These are phyloP conservation scores for Aureobasidium subglaciale DNA, from an alignment of 2,329 filamentous ascomycete genomes.

Conservation along the genomic window DNA sequence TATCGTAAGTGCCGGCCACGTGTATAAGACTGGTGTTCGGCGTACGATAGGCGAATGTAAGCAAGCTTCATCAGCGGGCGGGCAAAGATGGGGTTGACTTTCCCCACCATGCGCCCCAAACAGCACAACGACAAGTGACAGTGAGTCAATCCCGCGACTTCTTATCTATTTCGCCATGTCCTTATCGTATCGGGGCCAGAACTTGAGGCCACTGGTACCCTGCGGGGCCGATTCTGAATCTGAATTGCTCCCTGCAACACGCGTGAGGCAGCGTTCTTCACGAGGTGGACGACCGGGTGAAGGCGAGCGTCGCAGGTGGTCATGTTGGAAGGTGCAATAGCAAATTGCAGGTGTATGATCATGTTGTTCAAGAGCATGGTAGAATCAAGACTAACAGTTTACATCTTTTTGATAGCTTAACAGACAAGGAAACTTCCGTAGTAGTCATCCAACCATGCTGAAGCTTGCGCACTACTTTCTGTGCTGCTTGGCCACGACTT, in stretches of 20 bases:
- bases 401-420: neutral
- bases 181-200: neutral
- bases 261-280: too few species aligned
- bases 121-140: too few species aligned
- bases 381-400: too few species aligned
- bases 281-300: too few species aligned
- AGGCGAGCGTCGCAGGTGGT: too few species aligned
- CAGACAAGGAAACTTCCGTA: slow-evolving; percentile 40
- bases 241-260: too few species aligned
- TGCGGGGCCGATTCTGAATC: too few species aligned
- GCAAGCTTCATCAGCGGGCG: neutral
- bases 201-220: too few species aligned
- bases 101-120: neutral
- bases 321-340: too few species aligned
- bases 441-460: slow-evolving; percentile 45
- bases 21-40: neutral
- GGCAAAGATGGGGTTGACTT: slow-evolving; percentile 1
- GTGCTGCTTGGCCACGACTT: slow-evolving; percentile 30
- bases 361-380: too few species aligned
- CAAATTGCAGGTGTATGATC: too few species aligned
- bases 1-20: neutral
- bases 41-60: neutral
- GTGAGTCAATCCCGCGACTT: neutral
- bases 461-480: slow-evolving; percentile 25
- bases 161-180: neutral